Percentiles rank a stretch among this genome's conserved stretches.
Evolutionary conservation across 805 yeast genomes (phyloP).

Genomic region (Kregervanrija pseudodelftensis): DNA sequence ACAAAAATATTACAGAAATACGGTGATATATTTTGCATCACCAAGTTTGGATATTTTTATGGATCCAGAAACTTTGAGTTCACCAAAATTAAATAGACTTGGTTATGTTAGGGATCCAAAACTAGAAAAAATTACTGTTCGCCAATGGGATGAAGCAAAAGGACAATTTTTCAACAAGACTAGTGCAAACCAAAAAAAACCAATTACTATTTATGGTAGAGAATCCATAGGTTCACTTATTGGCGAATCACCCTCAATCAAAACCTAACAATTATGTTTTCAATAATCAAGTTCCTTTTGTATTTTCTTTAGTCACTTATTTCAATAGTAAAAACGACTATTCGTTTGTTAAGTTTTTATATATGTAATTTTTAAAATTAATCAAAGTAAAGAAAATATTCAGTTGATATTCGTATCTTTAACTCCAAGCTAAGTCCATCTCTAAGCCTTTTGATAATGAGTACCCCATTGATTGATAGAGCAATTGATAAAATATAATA

Average conservation of each 20-base stretch:
- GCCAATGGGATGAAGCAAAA: conserved; percentile 41
- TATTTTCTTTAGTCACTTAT: too few relatives aligned
- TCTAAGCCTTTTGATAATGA: too few relatives aligned
- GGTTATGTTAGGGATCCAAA: conserved; percentile 26
- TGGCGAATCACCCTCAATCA: not conserved
- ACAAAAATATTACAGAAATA: conserved; percentile 28
- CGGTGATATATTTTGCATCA: conserved; percentile 37
- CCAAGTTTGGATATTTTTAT: conserved; percentile 30
- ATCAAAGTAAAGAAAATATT: too few relatives aligned
- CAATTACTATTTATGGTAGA: conserved; percentile 13
- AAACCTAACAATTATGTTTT: too few relatives aligned
- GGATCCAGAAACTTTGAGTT: conserved; percentile 35
- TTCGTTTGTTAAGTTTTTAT: too few relatives aligned
- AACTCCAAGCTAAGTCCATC: too few relatives aligned
- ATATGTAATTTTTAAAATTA: too few relatives aligned
- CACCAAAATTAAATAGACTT: conserved; percentile 30
- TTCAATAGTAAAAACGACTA: too few relatives aligned
- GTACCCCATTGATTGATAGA: too few relatives aligned
- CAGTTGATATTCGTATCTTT: too few relatives aligned
- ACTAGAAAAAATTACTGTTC: conserved; percentile 29
- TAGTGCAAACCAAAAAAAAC: conserved; percentile 16
- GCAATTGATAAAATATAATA: too few relatives aligned
- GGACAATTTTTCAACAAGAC: conserved; percentile 38
- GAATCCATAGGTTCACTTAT: conserved; percentile 16
- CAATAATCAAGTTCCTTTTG: too few relatives aligned